Evolutionary conservation across 140 eudicot species (phyloP).

Genomic region (Bidens hawaiensis): DNA sequence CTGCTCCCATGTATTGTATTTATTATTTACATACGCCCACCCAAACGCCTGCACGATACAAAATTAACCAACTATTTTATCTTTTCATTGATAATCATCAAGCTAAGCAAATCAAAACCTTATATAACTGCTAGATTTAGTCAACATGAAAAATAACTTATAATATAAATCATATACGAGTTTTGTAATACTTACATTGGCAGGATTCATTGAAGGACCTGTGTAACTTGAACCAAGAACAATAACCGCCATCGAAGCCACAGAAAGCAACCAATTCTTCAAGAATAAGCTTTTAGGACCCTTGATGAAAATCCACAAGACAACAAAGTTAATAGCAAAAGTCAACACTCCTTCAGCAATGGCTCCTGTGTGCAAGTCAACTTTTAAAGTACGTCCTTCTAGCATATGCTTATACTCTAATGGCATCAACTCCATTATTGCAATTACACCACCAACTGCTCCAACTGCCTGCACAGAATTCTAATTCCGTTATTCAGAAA

Average conservation of each 20-base stretch:
- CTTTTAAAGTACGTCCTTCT: slow-evolving; percentile 52
- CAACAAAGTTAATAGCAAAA: slow-evolving; percentile 36
- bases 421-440: slow-evolving; percentile 54
- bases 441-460: slow-evolving; percentile 55
- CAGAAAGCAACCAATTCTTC: slow-evolving; percentile 60
- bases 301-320: slow-evolving; percentile 42
- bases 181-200: slow-evolving; percentile 51
- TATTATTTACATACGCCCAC: slow-evolving; percentile 61
- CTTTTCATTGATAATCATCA: slow-evolving; percentile 6
- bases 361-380: slow-evolving; percentile 60
- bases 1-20: slow-evolving; percentile 73
- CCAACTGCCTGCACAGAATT: slow-evolving; percentile 50
- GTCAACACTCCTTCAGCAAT: slow-evolving; percentile 56
- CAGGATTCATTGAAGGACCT: slow-evolving; percentile 85
- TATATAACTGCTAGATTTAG: neutral
- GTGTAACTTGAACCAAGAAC: slow-evolving; percentile 58
- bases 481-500: slow-evolving; percentile 4
- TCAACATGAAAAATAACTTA: neutral
- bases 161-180: neutral
- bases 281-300: slow-evolving; percentile 47
- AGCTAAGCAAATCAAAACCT: neutral
- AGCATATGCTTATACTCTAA: slow-evolving; percentile 50
- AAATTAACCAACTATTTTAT: slow-evolving; percentile 5
- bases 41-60: slow-evolving; percentile 58
- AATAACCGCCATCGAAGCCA: slow-evolving; percentile 46